Evolutionary conservation across 805 yeast genomes (phyloP).

Genomic region (Candida chilensis): DNA sequence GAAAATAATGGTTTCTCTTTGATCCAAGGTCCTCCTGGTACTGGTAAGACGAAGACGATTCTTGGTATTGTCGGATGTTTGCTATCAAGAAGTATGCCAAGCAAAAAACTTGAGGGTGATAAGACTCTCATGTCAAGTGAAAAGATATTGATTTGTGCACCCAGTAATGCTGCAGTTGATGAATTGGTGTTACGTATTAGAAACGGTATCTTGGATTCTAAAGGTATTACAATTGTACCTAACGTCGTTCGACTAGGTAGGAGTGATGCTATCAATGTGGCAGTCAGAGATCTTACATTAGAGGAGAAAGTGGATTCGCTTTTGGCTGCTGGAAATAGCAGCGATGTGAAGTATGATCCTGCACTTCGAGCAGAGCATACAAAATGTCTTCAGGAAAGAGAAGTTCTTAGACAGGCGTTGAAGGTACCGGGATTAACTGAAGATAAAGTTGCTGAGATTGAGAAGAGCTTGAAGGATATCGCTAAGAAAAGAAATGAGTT

Average conservation of each 20-base stretch:
- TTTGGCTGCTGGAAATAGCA: constrained; percentile 27
- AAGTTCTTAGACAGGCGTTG: constrained; percentile 35
- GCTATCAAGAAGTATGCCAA: constrained; percentile 25
- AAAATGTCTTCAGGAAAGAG: constrained; percentile 48
- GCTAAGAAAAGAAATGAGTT: constrained; percentile 55
- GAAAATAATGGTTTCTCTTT: constrained; percentile 69
- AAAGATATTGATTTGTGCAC: constrained; percentile 87
- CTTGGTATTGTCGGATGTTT: constrained; percentile 82
- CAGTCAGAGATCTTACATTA: constrained; percentile 74
- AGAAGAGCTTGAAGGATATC: constrained; percentile 43
- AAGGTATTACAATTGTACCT: constrained; percentile 48
- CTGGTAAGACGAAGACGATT: constrained; percentile 97
- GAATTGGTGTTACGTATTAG: constrained; percentile 81
- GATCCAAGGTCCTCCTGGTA: constrained; percentile 99
- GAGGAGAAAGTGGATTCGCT: constrained; percentile 77
- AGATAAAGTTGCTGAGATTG: constrained; percentile 36
- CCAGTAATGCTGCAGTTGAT: constrained; percentile 98
- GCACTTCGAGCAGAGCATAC: constrained; percentile 41
- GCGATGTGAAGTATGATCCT: constrained; percentile 31
- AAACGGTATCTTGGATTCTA: constrained; percentile 52
- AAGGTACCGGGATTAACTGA: constrained; percentile 21
- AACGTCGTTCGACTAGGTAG: constrained; percentile 82
- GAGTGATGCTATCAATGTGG: constrained; percentile 75
- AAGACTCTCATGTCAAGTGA: constrained; percentile 1
- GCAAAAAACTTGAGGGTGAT: constrained; percentile 3